Evolutionary conservation across 2,329 filamentous ascomycete species (phyloP), one percentile per base, ranked within the genome.

Genomic region (Trichoderma brevicompactum): DNA sequence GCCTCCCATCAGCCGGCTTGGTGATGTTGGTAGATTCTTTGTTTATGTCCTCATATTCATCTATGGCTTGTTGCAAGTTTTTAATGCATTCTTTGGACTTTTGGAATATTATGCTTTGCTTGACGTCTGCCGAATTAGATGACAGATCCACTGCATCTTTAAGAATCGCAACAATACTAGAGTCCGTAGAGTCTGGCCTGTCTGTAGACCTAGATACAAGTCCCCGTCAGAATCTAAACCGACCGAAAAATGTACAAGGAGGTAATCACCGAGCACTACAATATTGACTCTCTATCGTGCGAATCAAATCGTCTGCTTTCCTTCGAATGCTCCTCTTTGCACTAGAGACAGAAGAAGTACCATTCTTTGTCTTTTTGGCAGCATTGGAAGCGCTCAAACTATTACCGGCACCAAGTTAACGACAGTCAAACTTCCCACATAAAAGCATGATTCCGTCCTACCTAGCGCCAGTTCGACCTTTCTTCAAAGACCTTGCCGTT

Each of bases 1-100:
- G 73, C 66, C 73, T 69, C 67, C 70, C 72, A 9, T 56, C 64
- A n/a, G 49, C 15, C 3, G 75, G 77, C 53, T 69, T 70, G 13
- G 68, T 68, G 36, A 74, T 69, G 1, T 68, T 64, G 7, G 40
- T 65, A 9, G 61, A 48, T 19, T 66, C 63, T 12, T 68, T 68
- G 49, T 67, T 71, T n/a, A 72, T 15, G 1, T 40, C 54, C 34
- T 73, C 70, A 60, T 75, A 78, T 13, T 67, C 63, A 12, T 67
- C 67, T 2, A 71, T 59, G 2, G 71, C 52, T 1, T n/a, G 50
- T 6, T 71, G 67, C 28, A 74, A 68, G 12, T 68, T 60, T 3
- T 72, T 17, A 17, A 72, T 46, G n/a, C 46, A 44, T 3, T 44
- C 36, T 6, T 44, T 52, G 5, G 65, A 67, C 43, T 46, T 46